Base-by-base conservation (phyloP, 2,329 filamentous ascomycete genomes). In the Corynespora cassiicola region DNA sequence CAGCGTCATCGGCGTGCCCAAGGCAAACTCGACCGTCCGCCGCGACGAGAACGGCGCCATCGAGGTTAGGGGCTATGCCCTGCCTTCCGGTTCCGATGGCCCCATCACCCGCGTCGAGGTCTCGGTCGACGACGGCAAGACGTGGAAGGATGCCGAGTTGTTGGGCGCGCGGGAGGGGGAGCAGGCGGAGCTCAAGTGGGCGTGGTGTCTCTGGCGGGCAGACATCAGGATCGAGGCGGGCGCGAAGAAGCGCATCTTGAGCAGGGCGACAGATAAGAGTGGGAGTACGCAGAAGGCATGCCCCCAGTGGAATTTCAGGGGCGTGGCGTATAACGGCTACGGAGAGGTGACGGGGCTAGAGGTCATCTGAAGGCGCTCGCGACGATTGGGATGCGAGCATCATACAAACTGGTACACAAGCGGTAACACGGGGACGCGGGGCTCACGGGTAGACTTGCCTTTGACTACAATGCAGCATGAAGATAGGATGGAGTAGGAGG, bases 261-360 rank as follows among this genome's bases (percentile, higher is more conserved):
- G 78, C 56, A 71, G 76, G 22, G 80, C 79, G 1, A 78, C 72
- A 5, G 81, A 84, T 65, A 64, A 52, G 24, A 74, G 65, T 17
- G 78, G 79, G 3, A 78, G 81, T 54, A 65, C 65, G 16, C 80
- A 84, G 54, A 63, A 61, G 15, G 61, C 70, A 44, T 66, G 66
- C 39, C 70, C 74, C 3, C 61, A 74, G 52, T 84, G 81, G 80
- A 84, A 84, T 59, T 60, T 80, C 42, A 69, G 80, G 39, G 80
- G 80, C 1, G 78, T 84, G 5, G 78, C 71, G 18, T 84, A 84
- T 62, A 81, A 81, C 63, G 81, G 77, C 1, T 84, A 78, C 63
- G 80, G 80, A 2, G 75, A 80, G 50, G 71, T 70, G 19, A 74
- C 65, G 47, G 71, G 75, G 24, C 50, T 84, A 38, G 75, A 71